These are phyloP conservation scores for Trichoderma erinaceum DNA, from an alignment of 495 filamentous ascomycete genomes.

Conservation along the genomic window DNA sequence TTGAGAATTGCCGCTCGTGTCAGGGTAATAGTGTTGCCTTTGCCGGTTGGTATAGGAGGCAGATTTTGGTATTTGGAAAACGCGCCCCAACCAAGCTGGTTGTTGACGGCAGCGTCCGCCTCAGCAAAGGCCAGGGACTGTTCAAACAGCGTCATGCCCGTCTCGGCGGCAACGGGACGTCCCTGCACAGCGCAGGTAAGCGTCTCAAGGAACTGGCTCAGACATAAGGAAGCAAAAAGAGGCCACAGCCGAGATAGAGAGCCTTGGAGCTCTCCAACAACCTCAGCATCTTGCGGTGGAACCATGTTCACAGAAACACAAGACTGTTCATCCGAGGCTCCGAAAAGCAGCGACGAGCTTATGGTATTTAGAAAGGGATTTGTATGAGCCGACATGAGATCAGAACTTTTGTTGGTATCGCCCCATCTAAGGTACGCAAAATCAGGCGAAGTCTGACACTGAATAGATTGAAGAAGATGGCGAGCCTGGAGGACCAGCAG, in stretches of 20 bases:
- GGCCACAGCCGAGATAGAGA: constrained; percentile 85
- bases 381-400: constrained; percentile 66
- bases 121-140: constrained; percentile 95
- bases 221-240: constrained; percentile 71
- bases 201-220: constrained; percentile 84
- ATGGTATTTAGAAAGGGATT: constrained; percentile 64
- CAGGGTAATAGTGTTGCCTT: constrained; percentile 40
- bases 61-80: constrained; percentile 39
- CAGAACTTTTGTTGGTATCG: constrained; percentile 54
- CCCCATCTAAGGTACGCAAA: constrained; percentile 70
- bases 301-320: constrained; percentile 70
- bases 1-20: constrained; percentile 53
- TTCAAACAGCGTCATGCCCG: constrained; percentile 94
- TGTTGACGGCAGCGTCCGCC: constrained; percentile 78
- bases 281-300: constrained; percentile 35
- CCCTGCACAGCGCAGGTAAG: constrained; percentile 85
- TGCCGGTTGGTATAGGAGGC: constrained; percentile 33
- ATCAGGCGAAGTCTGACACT: constrained; percentile 82
- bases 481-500: constrained; percentile 64
- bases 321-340: constrained; percentile 58
- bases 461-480: constrained; percentile 71
- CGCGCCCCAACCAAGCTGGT: constrained; percentile 62
- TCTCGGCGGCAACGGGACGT: constrained; percentile 70
- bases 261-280: constrained; percentile 48
- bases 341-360: constrained; percentile 62